phyloP scores from a whole-genome alignment of 148 eudicot species.

The Rhododendron vialii region DNA sequence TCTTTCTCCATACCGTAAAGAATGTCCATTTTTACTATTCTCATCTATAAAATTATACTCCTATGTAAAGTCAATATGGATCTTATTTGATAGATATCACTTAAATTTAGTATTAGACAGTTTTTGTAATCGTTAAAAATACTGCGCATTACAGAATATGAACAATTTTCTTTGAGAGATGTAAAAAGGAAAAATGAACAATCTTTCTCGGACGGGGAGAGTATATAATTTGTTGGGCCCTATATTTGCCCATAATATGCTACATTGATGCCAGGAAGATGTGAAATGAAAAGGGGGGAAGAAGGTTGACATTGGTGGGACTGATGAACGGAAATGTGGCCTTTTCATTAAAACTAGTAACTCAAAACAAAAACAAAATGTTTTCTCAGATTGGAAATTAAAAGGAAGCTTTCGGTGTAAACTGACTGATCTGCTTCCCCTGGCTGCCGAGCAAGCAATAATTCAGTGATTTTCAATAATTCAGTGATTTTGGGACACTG shows the following conservation, averaged over 20 bases:
- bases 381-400: not conserved
- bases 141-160: no score
- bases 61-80: not conserved
- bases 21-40: no score
- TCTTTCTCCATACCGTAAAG: no score
- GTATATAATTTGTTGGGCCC: not conserved
- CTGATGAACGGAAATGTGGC: not conserved
- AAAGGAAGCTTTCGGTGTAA: not conserved
- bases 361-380: not conserved
- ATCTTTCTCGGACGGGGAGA: not conserved
- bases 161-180: no score
- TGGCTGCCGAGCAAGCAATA: not conserved
- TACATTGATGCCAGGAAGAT: not conserved
- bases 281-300: not conserved
- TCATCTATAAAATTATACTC: no score
- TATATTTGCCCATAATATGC: not conserved
- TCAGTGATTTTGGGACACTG: not conserved
- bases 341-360: not conserved
- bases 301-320: constrained; percentile 3
- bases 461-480: not conserved
- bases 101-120: no score
- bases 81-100: not conserved
- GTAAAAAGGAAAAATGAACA: not conserved
- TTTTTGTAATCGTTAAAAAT: no score
- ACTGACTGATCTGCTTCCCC: not conserved